A percentile compares a stretch with the other conserved stretches of the same genome.
These are phyloP conservation scores for Termitomyces sp. DNA, from an alignment of 768 basidiomycete genomes.

Conservation along the genomic window DNA sequence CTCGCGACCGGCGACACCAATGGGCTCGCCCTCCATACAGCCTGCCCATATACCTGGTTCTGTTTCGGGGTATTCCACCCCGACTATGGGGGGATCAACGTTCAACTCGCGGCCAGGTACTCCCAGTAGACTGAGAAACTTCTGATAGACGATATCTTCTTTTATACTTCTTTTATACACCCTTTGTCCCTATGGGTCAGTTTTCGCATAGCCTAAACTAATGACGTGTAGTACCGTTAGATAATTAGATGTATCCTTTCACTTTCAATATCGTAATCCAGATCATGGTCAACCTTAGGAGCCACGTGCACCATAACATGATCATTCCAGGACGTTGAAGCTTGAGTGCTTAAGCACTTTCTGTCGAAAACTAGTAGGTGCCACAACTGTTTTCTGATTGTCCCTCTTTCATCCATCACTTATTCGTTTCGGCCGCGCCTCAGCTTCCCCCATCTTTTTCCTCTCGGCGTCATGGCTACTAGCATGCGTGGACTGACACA, in stretches of 20 bases:
- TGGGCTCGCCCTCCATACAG: constrained; percentile 44
- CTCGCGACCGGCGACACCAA: constrained; percentile 66
- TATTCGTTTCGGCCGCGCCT: not conserved
- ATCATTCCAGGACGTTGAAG: too few relatives aligned
- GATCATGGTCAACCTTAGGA: not conserved
- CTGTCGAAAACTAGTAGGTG: not conserved
- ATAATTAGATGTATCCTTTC: not conserved
- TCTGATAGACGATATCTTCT: constrained; percentile 16
- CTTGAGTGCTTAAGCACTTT: not conserved
- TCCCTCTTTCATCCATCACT: not conserved
- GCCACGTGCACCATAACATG: not conserved
- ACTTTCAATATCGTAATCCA: not conserved
- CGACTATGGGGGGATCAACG: constrained; percentile 37
- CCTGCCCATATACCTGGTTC: constrained; percentile 32
- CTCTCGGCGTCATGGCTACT: constrained; percentile 63
- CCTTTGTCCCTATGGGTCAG: not conserved
- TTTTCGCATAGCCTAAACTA: not conserved
- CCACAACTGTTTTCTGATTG: not conserved
- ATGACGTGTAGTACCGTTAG: not conserved
- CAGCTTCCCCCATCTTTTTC: not conserved
- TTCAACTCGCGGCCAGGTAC: constrained; percentile 61
- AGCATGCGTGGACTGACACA: constrained; percentile 92
- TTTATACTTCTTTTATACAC: not conserved
- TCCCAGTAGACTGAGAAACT: constrained; percentile 50
- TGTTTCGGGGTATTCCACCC: constrained; percentile 59